These are phyloP conservation scores for Davidsoniella australis DNA, from an alignment of 2,329 filamentous ascomycete species.

Conservation along the genomic window DNA sequence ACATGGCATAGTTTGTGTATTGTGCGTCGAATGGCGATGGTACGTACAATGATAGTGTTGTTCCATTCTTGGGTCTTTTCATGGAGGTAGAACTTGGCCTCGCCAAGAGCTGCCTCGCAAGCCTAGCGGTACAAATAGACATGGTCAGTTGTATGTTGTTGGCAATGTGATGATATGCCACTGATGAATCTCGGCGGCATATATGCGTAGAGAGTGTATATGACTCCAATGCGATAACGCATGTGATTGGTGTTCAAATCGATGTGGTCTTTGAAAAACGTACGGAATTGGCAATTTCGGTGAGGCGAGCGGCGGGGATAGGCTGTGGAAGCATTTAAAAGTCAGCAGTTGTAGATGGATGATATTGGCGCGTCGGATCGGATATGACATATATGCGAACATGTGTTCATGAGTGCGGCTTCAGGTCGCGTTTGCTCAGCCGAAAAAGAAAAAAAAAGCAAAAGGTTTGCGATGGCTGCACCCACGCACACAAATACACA, in stretches of 20 bases:
- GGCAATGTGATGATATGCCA: background rate
- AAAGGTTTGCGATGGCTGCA: no score
- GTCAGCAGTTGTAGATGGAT: slow-evolving; percentile 3
- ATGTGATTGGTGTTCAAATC: background rate
- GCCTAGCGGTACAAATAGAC: slow-evolving; percentile 36
- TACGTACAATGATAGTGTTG: slow-evolving; percentile 70
- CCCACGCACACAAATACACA: no score
- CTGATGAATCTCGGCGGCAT: no score
- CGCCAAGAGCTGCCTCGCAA: slow-evolving; percentile 61
- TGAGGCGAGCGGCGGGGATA: slow-evolving; percentile 57
- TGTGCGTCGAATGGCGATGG: background rate
- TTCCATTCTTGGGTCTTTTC: slow-evolving; percentile 77
- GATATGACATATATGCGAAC: background rate
- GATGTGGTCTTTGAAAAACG: slow-evolving; percentile 18
- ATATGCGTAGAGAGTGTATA: background rate
- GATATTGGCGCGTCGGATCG: no score
- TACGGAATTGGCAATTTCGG: slow-evolving; percentile 75
- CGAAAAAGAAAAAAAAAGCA: background rate
- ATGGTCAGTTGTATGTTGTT: background rate
- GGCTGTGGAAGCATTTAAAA: slow-evolving; percentile 35
- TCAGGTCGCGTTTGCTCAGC: no score
- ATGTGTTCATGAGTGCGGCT: background rate
- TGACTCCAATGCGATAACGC: background rate
- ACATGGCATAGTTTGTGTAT: background rate
- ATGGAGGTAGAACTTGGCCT: slow-evolving; percentile 71